phyloP scores from a whole-genome alignment of 208 protist genomes.

The Phytomonas serpens region DNA sequence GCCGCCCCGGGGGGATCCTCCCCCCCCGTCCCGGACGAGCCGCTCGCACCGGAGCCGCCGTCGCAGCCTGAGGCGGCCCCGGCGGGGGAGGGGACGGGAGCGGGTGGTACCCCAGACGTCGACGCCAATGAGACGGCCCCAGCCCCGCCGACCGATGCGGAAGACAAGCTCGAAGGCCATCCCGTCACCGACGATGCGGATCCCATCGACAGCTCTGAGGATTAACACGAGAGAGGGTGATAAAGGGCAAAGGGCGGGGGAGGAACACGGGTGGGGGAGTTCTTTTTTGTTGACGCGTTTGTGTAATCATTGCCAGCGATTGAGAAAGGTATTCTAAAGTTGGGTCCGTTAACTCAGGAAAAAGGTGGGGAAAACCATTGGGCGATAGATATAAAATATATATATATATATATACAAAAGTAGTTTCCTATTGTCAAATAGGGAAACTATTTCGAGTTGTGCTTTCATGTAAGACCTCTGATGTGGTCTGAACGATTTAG shows the following conservation, averaged over 20 bases:
- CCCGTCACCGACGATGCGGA: neutral
- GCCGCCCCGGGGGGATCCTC: too few species aligned
- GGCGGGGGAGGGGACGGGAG: neutral
- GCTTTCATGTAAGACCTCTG: neutral
- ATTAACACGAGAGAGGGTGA: neutral
- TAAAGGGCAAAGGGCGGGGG: neutral
- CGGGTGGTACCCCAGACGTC: too few species aligned
- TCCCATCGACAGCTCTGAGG: neutral
- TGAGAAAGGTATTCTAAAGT: neutral
- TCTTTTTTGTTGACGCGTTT: neutral
- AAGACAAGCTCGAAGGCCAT: neutral
- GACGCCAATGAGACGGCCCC: neutral
- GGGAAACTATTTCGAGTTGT: neutral
- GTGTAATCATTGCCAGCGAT: too few species aligned
- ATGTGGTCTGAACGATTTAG: neutral
- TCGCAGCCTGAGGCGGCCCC: neutral
- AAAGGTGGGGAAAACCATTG: neutral
- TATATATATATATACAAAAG: constrained; percentile 4
- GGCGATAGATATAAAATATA: neutral
- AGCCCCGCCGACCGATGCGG: neutral
- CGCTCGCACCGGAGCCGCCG: neutral
- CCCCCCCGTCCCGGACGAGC: neutral
- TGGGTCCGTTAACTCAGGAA: neutral
- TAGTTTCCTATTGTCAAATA: neutral
- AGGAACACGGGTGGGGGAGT: neutral